phyloP scores from a whole-genome alignment of 768 basidiomycete species.

The Rhodotorula babjevae region DNA sequence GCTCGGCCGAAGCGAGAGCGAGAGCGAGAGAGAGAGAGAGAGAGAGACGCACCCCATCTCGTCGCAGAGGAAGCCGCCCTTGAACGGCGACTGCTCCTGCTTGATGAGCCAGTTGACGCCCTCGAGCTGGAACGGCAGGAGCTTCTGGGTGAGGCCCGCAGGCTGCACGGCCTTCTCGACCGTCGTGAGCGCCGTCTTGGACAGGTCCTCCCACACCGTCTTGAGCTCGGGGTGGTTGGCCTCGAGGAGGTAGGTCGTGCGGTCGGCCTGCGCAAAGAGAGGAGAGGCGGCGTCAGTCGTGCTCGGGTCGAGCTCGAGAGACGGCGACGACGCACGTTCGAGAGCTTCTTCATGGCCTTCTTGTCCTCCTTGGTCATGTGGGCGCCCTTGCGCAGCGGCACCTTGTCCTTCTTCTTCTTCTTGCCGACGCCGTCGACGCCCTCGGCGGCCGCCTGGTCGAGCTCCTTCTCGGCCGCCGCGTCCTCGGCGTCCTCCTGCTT shows the following conservation, averaged over 20 bases:
- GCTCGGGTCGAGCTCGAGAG: neutral
- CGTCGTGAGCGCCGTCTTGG: slow-evolving; percentile 61
- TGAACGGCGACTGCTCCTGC: slow-evolving; percentile 78
- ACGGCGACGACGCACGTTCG: slow-evolving; percentile 65
- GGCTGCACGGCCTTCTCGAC: slow-evolving; percentile 71
- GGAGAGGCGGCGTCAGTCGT: neutral
- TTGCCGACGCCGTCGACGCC: slow-evolving; percentile 23
- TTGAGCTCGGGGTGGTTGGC: slow-evolving; percentile 36
- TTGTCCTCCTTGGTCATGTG: slow-evolving; percentile 46
- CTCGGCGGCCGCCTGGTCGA: neutral
- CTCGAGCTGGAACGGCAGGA: slow-evolving; percentile 93
- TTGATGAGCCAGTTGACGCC: slow-evolving; percentile 92
- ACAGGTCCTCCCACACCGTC: slow-evolving; percentile 54
- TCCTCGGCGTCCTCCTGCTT: slow-evolving; percentile 5
- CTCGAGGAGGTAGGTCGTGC: slow-evolving; percentile 25
- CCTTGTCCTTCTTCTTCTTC: slow-evolving; percentile 41
- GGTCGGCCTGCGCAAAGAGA: slow-evolving; percentile 5
- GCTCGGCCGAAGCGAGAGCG: too few species aligned
- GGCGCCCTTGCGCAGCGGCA: slow-evolving; percentile 49
- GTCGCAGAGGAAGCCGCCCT: slow-evolving; percentile 78
- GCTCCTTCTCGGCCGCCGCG: neutral
- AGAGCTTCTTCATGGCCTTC: slow-evolving; percentile 53
- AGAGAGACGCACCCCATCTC: slow-evolving; percentile 48
- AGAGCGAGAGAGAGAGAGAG: neutral
- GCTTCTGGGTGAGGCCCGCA: slow-evolving; percentile 68